Percentiles rank a stretch among this genome's conserved stretches.
phyloP scores from a whole-genome alignment of 2,329 filamentous ascomycete genomes.

The Colletotrichum sp. region DNA sequence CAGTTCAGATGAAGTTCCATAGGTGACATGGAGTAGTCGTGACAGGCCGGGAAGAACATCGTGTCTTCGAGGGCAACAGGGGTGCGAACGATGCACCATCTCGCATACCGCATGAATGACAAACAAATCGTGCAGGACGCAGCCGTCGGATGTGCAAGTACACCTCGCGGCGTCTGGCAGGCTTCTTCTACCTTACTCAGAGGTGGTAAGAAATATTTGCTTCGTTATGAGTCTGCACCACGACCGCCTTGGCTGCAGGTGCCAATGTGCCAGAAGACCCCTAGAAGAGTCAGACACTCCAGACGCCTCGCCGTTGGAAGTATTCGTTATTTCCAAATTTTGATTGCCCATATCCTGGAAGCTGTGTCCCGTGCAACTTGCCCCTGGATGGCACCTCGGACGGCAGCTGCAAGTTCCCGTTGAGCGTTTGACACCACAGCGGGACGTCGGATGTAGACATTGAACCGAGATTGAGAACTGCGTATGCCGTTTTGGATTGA shows the following conservation, averaged over 20 bases:
- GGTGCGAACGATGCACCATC: not conserved
- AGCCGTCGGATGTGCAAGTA: not conserved
- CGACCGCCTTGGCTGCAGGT: not conserved
- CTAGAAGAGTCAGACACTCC: not conserved
- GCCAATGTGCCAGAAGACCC: not conserved
- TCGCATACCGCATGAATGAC: not conserved
- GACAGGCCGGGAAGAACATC: not conserved
- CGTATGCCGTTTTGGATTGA: not conserved
- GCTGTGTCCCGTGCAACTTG: not conserved
- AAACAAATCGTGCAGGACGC: not conserved
- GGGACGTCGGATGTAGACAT: not conserved
- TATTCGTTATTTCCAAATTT: not conserved
- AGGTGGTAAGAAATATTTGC: rapidly evolving
- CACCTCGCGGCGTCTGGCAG: not conserved
- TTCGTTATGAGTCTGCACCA: not conserved
- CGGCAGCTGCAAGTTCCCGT: conserved; percentile 8
- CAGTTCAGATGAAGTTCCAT: not conserved
- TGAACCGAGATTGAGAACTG: not conserved
- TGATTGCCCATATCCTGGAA: not conserved
- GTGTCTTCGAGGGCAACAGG: not conserved
- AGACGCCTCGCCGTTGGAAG: not conserved
- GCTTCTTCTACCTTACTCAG: too few species aligned
- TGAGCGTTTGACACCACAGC: not conserved
- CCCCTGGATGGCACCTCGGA: not conserved
- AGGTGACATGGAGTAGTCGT: not conserved